These are phyloP conservation scores for Phytophthora pluvialis DNA, from an alignment of 352 stramenopile genomes.

Conservation along the genomic window DNA sequence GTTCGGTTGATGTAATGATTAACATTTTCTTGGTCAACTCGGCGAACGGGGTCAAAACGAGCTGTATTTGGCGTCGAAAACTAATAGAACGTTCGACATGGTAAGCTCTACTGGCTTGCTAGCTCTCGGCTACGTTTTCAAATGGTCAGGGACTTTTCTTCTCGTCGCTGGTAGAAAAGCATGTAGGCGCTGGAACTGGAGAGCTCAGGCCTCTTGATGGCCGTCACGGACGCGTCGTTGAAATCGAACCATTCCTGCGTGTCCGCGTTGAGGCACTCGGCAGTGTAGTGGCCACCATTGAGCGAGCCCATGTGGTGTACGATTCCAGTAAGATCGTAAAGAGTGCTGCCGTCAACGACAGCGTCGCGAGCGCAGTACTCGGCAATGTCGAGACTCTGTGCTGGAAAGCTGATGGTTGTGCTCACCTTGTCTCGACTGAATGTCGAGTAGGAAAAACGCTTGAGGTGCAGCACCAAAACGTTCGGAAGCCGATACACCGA, in stretches of 20 bases:
- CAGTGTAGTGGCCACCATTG: slow-evolving; percentile 86
- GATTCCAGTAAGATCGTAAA: slow-evolving; percentile 83
- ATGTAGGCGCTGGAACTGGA: slow-evolving; percentile 78
- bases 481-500: slow-evolving; percentile 76
- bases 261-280: slow-evolving; percentile 74
- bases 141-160: slow-evolving; percentile 70
- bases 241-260: slow-evolving; percentile 84
- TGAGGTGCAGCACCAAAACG: slow-evolving; percentile 91
- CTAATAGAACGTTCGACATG: slow-evolving; percentile 16
- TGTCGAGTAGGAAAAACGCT: slow-evolving; percentile 87
- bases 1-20: slow-evolving; percentile 1
- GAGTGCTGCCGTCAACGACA: slow-evolving; percentile 67
- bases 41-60: slow-evolving; percentile 7
- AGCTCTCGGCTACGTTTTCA: slow-evolving; percentile 28
- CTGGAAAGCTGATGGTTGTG: slow-evolving; percentile 67
- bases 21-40: background rate
- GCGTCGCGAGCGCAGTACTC: slow-evolving; percentile 75
- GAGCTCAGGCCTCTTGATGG: slow-evolving; percentile 69
- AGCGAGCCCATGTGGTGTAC: slow-evolving; percentile 83
- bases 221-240: slow-evolving; percentile 74
- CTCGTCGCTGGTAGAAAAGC: slow-evolving; percentile 74
- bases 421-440: slow-evolving; percentile 83
- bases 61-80: slow-evolving; percentile 5
- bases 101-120: background rate
- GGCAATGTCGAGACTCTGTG: slow-evolving; percentile 62